phyloP scores from a whole-genome alignment of 768 basidiomycete species.

The Rhodotorula toruloides region DNA sequence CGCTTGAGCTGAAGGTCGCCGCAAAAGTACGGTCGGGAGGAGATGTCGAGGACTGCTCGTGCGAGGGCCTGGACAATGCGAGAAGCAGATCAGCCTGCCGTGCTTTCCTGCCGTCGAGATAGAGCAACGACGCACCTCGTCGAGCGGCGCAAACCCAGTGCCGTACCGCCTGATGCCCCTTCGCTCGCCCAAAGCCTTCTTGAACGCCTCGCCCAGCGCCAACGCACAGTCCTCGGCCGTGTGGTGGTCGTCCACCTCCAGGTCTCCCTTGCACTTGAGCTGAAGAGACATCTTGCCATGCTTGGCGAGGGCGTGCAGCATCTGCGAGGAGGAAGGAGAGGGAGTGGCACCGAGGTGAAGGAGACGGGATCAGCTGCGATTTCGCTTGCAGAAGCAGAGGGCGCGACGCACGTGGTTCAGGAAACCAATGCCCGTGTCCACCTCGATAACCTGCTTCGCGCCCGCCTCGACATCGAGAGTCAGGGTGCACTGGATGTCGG shows the following conservation, averaged over 20 bases:
- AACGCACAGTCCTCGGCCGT: slow-evolving; percentile 79
- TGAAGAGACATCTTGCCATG: slow-evolving; percentile 80
- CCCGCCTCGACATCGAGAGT: slow-evolving; percentile 70
- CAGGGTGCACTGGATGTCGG: slow-evolving; percentile 73
- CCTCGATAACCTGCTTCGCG: slow-evolving; percentile 68
- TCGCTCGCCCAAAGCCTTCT: slow-evolving; percentile 87
- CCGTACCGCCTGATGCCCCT: slow-evolving; percentile 92
- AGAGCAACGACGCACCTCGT: slow-evolving; percentile 62
- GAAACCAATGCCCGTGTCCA: slow-evolving; percentile 96
- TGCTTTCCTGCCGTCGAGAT: no score
- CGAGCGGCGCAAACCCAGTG: slow-evolving; percentile 90
- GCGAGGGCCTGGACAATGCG: slow-evolving; percentile 67
- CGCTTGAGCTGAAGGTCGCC: slow-evolving; percentile 79
- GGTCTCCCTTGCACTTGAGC: slow-evolving; percentile 87
- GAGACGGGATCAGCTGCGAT: neutral
- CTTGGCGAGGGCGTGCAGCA: slow-evolving; percentile 96
- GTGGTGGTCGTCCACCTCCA: slow-evolving; percentile 98
- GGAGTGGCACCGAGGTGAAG: neutral
- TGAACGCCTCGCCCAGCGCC: slow-evolving; percentile 65
- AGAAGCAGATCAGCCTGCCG: neutral
- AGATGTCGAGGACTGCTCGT: slow-evolving; percentile 95
- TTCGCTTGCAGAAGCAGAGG: neutral
- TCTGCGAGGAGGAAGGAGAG: slow-evolving; percentile 53
- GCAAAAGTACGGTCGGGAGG: slow-evolving; percentile 91
- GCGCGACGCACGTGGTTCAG: slow-evolving; percentile 74